These are phyloP conservation scores for Eucalyptus sp. DNA, from an alignment of 345 rosid genomes.

Conservation along the genomic window DNA sequence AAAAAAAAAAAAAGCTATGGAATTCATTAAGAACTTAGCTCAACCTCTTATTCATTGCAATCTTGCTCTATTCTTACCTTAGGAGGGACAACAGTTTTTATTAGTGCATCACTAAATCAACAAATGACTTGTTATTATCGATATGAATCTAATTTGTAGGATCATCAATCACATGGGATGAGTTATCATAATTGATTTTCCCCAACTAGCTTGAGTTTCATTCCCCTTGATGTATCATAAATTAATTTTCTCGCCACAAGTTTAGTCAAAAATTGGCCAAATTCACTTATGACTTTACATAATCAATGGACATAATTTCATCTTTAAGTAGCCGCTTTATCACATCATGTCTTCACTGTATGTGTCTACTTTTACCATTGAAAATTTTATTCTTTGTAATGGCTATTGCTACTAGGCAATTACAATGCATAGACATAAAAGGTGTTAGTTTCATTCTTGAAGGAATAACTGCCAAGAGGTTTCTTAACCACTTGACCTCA, in stretches of 20 bases:
- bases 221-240: neutral
- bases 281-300: neutral
- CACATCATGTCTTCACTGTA: neutral
- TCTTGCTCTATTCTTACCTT: neutral
- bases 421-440: neutral
- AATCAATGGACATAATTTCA: neutral
- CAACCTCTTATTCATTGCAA: neutral
- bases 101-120: neutral
- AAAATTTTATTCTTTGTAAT: neutral
- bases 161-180: neutral
- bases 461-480: neutral
- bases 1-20: neutral
- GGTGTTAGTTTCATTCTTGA: neutral
- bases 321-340: neutral
- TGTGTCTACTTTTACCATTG: neutral
- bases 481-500: neutral
- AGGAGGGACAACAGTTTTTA: neutral
- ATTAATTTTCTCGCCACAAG: neutral
- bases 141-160: neutral
- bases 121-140: neutral
- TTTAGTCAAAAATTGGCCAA: accelerated
- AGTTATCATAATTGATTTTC: neutral
- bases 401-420: neutral
- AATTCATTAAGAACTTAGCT: neutral
- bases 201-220: neutral